Percentiles rank a stretch among this genome's conserved stretches.
These are phyloP conservation scores for Harringtonia aguacate DNA, from an alignment of 2,329 filamentous ascomycete genomes.

Conservation along the genomic window DNA sequence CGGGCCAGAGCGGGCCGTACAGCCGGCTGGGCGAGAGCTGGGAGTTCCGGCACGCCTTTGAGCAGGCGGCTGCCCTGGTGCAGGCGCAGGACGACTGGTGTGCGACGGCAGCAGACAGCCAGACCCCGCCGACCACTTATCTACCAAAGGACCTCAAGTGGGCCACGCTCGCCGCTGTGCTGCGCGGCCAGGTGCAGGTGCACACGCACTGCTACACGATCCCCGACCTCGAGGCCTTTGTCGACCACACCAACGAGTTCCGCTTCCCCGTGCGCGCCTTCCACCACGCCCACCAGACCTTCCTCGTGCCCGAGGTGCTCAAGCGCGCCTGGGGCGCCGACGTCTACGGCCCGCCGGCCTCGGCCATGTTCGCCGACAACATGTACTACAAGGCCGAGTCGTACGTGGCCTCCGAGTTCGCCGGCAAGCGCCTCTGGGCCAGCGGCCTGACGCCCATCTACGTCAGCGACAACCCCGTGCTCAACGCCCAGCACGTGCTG, in stretches of 20 bases:
- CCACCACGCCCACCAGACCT: constrained; percentile 60
- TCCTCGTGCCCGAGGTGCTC: constrained; percentile 52
- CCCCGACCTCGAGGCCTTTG: constrained; percentile 57
- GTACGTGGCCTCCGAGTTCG: constrained; percentile 53
- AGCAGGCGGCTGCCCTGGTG: constrained; percentile 46
- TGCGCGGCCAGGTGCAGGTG: constrained; percentile 57
- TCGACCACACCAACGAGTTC: constrained; percentile 63
- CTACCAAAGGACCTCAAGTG: constrained; percentile 52
- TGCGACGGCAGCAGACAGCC: constrained; percentile 29
- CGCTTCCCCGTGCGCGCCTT: constrained; percentile 56
- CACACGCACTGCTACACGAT: constrained; percentile 66
- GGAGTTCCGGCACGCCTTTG: constrained; percentile 57
- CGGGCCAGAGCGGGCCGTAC: constrained; percentile 41
- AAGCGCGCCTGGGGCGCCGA: constrained; percentile 41
- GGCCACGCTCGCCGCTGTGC: constrained; percentile 51
- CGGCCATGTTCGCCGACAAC: constrained; percentile 47
- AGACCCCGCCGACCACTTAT: constrained; percentile 53
- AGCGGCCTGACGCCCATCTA: constrained; percentile 55
- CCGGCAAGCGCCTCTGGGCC: constrained; percentile 56
- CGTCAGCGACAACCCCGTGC: constrained; percentile 60
- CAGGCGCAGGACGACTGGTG: constrained; percentile 61
- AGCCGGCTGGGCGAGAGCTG: constrained; percentile 60
- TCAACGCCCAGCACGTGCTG: constrained; percentile 59
- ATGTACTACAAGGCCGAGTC: constrained; percentile 64
- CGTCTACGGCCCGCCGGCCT: constrained; percentile 11